Evolutionary conservation across 305 asterid species (phyloP).

Genomic region (Fraxinus greggii): DNA sequence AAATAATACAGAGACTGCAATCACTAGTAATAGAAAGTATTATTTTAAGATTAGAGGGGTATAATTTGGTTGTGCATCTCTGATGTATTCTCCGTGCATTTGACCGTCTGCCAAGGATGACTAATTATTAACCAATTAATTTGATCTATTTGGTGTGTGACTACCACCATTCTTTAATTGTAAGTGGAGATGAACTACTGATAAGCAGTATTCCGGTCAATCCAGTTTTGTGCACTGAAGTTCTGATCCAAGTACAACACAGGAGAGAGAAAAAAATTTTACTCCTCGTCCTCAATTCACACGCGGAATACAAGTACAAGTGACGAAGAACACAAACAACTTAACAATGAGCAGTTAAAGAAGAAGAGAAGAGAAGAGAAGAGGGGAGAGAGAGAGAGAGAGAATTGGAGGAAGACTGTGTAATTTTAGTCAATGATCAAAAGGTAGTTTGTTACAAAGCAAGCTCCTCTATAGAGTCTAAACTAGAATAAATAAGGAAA

Average conservation of each 20-base stretch:
- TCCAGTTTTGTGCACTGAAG: not conserved
- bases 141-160: not conserved
- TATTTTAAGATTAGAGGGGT: not conserved
- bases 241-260: not conserved
- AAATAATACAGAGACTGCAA: not conserved
- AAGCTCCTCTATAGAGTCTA: not conserved
- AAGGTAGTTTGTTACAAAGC: not conserved
- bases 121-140: not conserved
- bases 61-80: not conserved
- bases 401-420: not conserved
- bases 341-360: too few relatives aligned
- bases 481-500: not conserved
- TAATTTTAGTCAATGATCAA: not conserved
- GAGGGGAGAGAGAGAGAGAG: not conserved
- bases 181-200: not conserved
- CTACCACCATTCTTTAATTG: not conserved
- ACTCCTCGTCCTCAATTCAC: not conserved
- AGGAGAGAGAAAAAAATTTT: not conserved
- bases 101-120: not conserved
- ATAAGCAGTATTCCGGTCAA: not conserved
- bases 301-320: not conserved
- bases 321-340: too few relatives aligned
- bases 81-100: not conserved
- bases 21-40: not conserved
- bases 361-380: too few relatives aligned